These are phyloP conservation scores for Plasmodium billcollinsi DNA, from an alignment of 169 alveolate genomes.

Conservation along the genomic window DNA sequence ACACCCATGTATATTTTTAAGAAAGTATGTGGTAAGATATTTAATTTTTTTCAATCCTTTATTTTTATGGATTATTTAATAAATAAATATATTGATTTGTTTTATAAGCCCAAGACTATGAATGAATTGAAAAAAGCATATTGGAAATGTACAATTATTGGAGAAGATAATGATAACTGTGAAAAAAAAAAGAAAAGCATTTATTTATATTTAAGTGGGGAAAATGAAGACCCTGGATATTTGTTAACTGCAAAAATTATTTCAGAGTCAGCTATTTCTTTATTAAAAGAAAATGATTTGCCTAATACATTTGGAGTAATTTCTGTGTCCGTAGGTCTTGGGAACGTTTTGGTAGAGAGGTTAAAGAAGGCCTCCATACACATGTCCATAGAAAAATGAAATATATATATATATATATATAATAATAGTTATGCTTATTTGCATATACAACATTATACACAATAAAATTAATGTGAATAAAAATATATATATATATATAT, in stretches of 20 bases:
- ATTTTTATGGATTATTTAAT: conserved; percentile 8
- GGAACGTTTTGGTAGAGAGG: conserved; percentile 27
- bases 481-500: not conserved
- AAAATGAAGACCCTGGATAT: conserved; percentile 75
- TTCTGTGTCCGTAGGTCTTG: conserved; percentile 69
- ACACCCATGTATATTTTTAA: conserved; percentile 21
- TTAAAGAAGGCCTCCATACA: conserved; percentile 21
- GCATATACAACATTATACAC: not conserved
- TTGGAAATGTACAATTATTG: conserved; percentile 50
- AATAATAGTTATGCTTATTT: not conserved
- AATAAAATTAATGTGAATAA: not conserved
- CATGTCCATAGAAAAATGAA: conserved; percentile 23
- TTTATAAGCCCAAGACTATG: conserved; percentile 43
- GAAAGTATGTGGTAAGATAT: not conserved
- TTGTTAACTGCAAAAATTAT: conserved; percentile 54
- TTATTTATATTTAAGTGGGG: conserved; percentile 24
- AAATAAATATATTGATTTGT: conserved; percentile 29
- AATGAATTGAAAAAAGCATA: conserved; percentile 30
- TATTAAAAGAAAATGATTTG: conserved; percentile 12
- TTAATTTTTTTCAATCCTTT: conserved; percentile 11
- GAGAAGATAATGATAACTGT: conserved; percentile 19
- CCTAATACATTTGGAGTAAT: conserved; percentile 32
- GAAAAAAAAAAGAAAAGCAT: conserved; percentile 5
- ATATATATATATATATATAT: conserved; percentile 18
- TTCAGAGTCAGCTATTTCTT: conserved; percentile 50